Evolutionary conservation across 148 eudicot species (phyloP).

Genomic region (Rhododendron ovatum): DNA sequence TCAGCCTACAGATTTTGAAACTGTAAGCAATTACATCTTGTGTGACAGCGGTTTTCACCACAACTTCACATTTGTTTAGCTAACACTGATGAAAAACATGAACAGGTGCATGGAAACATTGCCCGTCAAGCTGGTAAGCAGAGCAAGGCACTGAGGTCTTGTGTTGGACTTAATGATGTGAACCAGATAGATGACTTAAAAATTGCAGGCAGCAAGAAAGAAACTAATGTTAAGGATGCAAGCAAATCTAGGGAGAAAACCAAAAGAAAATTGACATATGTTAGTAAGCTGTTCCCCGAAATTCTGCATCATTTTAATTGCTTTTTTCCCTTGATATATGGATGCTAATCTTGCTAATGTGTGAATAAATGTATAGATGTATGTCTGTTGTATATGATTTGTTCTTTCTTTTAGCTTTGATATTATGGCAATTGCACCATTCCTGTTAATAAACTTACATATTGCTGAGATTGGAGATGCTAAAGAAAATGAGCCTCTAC

Average conservation of each 20-base stretch:
- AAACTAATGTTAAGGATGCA: constrained; percentile 6
- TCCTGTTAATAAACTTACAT: background rate
- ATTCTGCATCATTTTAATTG: background rate
- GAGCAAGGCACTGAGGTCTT: background rate
- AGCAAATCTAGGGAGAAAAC: constrained; percentile 12
- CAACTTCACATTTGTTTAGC: background rate
- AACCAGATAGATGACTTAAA: constrained; percentile 2
- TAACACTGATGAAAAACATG: background rate
- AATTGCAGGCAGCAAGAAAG: background rate
- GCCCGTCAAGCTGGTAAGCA: background rate
- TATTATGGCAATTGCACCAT: background rate
- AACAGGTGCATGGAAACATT: background rate
- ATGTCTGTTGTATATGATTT: background rate
- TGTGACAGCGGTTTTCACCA: background rate
- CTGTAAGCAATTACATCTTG: background rate
- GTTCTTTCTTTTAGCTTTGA: background rate
- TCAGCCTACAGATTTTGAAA: background rate
- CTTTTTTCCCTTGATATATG: background rate
- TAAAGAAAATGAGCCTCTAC: background rate
- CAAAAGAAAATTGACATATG: constrained; percentile 23
- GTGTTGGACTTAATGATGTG: background rate
- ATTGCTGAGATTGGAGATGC: background rate
- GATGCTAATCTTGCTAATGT: background rate
- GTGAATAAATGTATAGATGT: background rate
- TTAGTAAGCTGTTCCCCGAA: constrained; percentile 17